Percentiles rank a stretch among this genome's conserved stretches.
Conservation (phyloP, 2,329 filamentous ascomycete genomes). For the Alternaria solani region DNA sequence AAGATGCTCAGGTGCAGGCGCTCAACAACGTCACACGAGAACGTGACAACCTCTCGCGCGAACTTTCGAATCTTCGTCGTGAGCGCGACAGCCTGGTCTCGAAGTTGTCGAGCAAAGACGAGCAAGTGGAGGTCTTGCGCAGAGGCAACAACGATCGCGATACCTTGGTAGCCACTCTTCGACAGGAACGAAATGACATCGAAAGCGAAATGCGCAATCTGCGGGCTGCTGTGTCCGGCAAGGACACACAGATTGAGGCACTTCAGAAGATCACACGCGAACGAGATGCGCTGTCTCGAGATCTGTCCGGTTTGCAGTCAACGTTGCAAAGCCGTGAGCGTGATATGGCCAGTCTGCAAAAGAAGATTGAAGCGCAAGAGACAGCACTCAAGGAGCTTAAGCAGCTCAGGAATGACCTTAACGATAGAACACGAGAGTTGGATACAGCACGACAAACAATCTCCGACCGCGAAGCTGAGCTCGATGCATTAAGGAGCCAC, state of each 20-base stretch:
- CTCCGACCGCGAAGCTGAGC: conserved; percentile 48
- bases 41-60: conserved; percentile 36
- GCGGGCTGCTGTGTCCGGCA: conserved; percentile 39
- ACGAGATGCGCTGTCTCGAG: conserved; percentile 39
- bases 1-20: conserved; percentile 42
- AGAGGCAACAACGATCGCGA: conserved; percentile 42
- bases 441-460: conserved; percentile 46
- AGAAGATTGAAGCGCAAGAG: conserved; percentile 44
- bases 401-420: conserved; percentile 37
- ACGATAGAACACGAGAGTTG: conserved; percentile 46
- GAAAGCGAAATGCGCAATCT: conserved; percentile 35
- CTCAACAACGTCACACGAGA: conserved; percentile 42
- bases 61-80: conserved; percentile 42
- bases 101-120: conserved; percentile 41
- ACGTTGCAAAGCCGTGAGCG: conserved; percentile 45
- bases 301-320: conserved; percentile 41
- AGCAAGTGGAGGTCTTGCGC: conserved; percentile 41
- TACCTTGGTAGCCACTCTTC: conserved; percentile 38
- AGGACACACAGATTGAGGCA: conserved; percentile 47
- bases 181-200: conserved; percentile 35
- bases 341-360: conserved; percentile 40
- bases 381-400: conserved; percentile 41
- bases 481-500: conserved; percentile 46
- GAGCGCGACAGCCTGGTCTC: conserved; percentile 39
- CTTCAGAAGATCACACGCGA: conserved; percentile 47